Base-by-base conservation (phyloP, 148 eudicot species). In the Rhododendron griersonianum region DNA sequence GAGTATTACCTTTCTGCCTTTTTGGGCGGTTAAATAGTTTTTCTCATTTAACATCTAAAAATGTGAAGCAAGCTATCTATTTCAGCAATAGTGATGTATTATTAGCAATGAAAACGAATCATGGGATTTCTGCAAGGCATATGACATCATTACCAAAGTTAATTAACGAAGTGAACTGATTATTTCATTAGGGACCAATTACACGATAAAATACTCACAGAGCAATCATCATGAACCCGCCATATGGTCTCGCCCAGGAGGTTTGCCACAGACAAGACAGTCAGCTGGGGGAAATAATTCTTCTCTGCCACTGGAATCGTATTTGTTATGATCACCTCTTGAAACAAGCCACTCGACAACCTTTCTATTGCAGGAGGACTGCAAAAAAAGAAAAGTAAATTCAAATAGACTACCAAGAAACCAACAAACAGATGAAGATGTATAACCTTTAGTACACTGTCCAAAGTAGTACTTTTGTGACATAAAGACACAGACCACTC, bases 331-430 rank as follows among this genome's bases (percentile, higher is more conserved):
- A 93, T 93, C 7, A 93, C 96, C 85, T 93, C 96, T 87, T 93
- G 92, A 81, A 93, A 92, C 25, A 92, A 87, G 28, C 96, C 96
- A 67, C 96, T 90, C 0, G 96, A 92, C 89, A 93, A 80, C 89
- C 92, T 91, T 85, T 93, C 96, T 30, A 93, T 82, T 83, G 96
- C 96, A 84, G 96, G 94, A 59, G 96, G 96, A 82, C 96, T 93
- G 91, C 44, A 53, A 83, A 79, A n/a, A 28, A 59, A 69, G 65
- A 61, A 45, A 11, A 53, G 35, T 33, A 11, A 5, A 83, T 96
- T 95, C 88, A 95, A 96, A 33, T 13, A 11, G 30, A 14, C 7
- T 71, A 11, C 39, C 3, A 13, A 33, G 37, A 1, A 71, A 71
- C 16, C 2, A 11, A 69, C 37, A 69, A 28, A 69, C 37, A 13